phyloP scores from a whole-genome alignment of 2,329 filamentous ascomycete species.

The Exophiala sp. region DNA sequence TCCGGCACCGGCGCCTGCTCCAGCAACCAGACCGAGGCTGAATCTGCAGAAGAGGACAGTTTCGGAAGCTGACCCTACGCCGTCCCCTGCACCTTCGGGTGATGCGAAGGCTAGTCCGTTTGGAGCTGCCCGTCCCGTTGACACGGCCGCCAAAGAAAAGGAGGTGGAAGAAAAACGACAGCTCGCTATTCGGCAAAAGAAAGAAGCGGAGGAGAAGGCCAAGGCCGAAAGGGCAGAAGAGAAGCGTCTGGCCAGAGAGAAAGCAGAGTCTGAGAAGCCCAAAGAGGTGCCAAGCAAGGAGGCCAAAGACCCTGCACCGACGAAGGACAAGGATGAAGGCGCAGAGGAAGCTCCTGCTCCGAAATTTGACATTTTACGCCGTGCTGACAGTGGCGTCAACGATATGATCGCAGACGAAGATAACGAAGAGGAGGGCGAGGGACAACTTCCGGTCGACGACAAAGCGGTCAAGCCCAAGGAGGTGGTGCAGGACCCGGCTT shows the following conservation, averaged over 20 bases:
- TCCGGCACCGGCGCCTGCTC: slow-evolving; percentile 57
- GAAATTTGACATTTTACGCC: slow-evolving; percentile 51
- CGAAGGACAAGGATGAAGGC: slow-evolving; percentile 26
- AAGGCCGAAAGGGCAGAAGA: slow-evolving; percentile 66
- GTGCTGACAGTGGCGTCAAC: slow-evolving; percentile 44
- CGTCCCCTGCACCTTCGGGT: slow-evolving; percentile 41
- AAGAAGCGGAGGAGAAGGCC: slow-evolving; percentile 77
- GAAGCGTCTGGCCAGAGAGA: slow-evolving; percentile 59
- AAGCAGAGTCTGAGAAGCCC: slow-evolving; percentile 51
- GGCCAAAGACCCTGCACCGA: slow-evolving; percentile 27
- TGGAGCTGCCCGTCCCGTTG: slow-evolving; percentile 86
- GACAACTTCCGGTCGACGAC: slow-evolving; percentile 36
- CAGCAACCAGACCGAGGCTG: slow-evolving; percentile 67
- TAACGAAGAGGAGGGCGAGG: slow-evolving; percentile 39
- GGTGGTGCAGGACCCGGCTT: slow-evolving; percentile 42
- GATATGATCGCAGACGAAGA: slow-evolving; percentile 48
- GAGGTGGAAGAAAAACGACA: slow-evolving; percentile 85
- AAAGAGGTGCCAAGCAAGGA: slow-evolving; percentile 31
- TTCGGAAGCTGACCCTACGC: slow-evolving; percentile 58
- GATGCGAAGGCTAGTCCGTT: slow-evolving; percentile 89
- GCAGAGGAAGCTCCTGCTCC: slow-evolving; percentile 36
- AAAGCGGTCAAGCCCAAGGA: slow-evolving; percentile 54
- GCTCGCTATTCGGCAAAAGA: slow-evolving; percentile 69
- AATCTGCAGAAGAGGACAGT: slow-evolving; percentile 90
- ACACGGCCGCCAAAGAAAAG: slow-evolving; percentile 81